These are phyloP conservation scores for Boletus sp. DNA, from an alignment of 768 basidiomycete species.

Conservation along the genomic window DNA sequence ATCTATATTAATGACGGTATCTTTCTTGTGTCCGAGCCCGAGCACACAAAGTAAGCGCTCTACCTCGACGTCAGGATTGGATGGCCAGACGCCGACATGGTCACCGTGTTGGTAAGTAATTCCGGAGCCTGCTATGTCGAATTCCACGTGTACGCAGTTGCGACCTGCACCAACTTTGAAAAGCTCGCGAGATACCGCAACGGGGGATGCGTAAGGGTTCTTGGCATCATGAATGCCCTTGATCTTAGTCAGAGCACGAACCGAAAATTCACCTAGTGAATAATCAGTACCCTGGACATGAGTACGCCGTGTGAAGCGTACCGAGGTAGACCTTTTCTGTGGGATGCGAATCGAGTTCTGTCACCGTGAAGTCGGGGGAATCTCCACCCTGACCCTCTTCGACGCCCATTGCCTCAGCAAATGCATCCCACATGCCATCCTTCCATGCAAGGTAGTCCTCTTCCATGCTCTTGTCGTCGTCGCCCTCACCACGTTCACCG, in stretches of 20 bases:
- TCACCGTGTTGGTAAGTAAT: conserved; percentile 99
- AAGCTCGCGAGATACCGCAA: conserved; percentile 74
- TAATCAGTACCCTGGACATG: background rate
- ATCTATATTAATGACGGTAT: conserved; percentile 85
- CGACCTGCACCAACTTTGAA: conserved; percentile 72
- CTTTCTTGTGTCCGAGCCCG: conserved; percentile 76
- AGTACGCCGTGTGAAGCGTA: conserved; percentile 33
- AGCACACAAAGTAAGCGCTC: conserved; percentile 83
- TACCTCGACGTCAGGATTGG: conserved; percentile 90
- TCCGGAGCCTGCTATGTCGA: conserved; percentile 90
- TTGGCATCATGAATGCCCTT: conserved; percentile 98
- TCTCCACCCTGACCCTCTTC: conserved; percentile 98
- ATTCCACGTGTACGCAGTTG: conserved; percentile 93
- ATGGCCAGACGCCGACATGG: conserved; percentile 96
- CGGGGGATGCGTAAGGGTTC: conserved; percentile 91
- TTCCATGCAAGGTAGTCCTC: conserved; percentile 99
- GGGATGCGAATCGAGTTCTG: conserved; percentile 72
- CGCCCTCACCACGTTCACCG: conserved; percentile 90
- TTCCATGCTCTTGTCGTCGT: conserved; percentile 99
- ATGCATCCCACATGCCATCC: conserved; percentile 93
- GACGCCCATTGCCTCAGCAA: conserved; percentile 77
- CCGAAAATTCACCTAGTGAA: conserved; percentile 81
- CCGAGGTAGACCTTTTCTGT: conserved; percentile 92
- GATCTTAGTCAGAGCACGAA: conserved; percentile 87
- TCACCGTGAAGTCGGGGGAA: conserved; percentile 88